These are phyloP conservation scores for Aspergillus ostianus DNA, from an alignment of 495 filamentous ascomycete species.

Conservation along the genomic window DNA sequence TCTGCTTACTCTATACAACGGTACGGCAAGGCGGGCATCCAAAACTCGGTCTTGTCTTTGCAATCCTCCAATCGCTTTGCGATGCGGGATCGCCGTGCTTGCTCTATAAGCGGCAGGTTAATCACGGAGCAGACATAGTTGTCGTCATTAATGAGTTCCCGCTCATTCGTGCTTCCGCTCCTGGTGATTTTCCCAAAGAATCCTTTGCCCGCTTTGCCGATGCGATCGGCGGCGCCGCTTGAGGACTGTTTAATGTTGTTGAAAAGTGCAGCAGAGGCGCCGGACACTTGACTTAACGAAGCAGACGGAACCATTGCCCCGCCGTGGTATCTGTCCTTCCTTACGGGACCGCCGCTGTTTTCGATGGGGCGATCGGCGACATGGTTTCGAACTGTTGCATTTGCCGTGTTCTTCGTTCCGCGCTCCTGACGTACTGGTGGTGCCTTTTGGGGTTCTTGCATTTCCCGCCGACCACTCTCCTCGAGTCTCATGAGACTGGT, in stretches of 20 bases:
- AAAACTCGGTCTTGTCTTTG: slow-evolving; percentile 90
- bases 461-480: slow-evolving; percentile 32
- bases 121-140: slow-evolving; percentile 76
- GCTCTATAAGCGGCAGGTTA: slow-evolving; percentile 75
- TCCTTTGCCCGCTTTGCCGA: slow-evolving; percentile 73
- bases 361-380: slow-evolving; percentile 60
- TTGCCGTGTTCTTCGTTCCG: slow-evolving; percentile 62
- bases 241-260: slow-evolving; percentile 70
- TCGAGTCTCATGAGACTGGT: slow-evolving; percentile 43
- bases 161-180: slow-evolving; percentile 68
- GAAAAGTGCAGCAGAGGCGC: slow-evolving; percentile 63
- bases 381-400: slow-evolving; percentile 56
- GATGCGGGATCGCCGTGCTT: slow-evolving; percentile 82
- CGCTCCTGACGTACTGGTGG: slow-evolving; percentile 62
- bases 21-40: slow-evolving; percentile 94
- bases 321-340: slow-evolving; percentile 47
- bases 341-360: slow-evolving; percentile 26
- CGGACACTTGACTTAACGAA: slow-evolving; percentile 61
- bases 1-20: slow-evolving; percentile 73
- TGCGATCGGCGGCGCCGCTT: slow-evolving; percentile 66
- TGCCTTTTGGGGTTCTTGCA: slow-evolving; percentile 44
- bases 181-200: slow-evolving; percentile 74
- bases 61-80: slow-evolving; percentile 80
- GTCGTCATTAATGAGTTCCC: slow-evolving; percentile 67
- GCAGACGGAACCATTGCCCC: slow-evolving; percentile 50